Conservation (phyloP, 163 green algal genomes). For the Scenedesmus sp. region DNA sequence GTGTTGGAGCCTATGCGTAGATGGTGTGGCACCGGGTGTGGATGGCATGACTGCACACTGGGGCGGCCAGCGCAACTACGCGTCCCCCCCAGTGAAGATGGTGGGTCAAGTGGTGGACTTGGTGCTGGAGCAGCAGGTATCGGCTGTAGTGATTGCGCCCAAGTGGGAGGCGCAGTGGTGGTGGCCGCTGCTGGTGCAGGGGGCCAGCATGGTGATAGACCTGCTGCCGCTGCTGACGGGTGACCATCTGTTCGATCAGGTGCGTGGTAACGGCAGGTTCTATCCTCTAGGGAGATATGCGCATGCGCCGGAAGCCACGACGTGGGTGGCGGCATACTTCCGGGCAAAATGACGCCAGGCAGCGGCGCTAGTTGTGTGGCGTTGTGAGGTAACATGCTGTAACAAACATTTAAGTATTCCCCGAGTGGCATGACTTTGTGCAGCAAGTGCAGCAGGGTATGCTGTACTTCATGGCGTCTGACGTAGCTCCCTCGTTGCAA, state of each 20-base stretch:
- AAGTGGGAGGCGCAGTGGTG: slow-evolving; percentile 35
- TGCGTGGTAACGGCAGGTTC: neutral
- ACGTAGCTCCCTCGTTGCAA: too few species aligned
- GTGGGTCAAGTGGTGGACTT: slow-evolving; percentile 2
- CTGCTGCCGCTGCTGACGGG: neutral
- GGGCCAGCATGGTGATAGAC: neutral
- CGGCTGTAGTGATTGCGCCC: neutral
- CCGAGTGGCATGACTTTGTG: too few species aligned
- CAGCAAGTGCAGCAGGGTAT: too few species aligned
- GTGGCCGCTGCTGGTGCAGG: neutral
- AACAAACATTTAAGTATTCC: neutral
- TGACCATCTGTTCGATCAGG: neutral
- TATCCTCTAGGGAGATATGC: neutral
- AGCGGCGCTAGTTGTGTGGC: neutral
- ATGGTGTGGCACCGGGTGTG: slow-evolving; percentile 7
- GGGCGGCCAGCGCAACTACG: neutral
- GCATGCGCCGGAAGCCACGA: neutral
- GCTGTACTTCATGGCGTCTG: too few species aligned
- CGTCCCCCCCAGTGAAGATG: slow-evolving; percentile 12
- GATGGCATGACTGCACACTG: neutral
- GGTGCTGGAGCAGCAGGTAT: neutral
- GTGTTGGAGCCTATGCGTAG: slow-evolving; percentile 1
- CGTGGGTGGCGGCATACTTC: slow-evolving; percentile 19
- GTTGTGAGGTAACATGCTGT: neutral
- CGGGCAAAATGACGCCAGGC: neutral